Evolutionary conservation across 352 stramenopile species (phyloP), one percentile per base, ranked within the genome.

Genomic region (Globisporangium sylvaticum): DNA sequence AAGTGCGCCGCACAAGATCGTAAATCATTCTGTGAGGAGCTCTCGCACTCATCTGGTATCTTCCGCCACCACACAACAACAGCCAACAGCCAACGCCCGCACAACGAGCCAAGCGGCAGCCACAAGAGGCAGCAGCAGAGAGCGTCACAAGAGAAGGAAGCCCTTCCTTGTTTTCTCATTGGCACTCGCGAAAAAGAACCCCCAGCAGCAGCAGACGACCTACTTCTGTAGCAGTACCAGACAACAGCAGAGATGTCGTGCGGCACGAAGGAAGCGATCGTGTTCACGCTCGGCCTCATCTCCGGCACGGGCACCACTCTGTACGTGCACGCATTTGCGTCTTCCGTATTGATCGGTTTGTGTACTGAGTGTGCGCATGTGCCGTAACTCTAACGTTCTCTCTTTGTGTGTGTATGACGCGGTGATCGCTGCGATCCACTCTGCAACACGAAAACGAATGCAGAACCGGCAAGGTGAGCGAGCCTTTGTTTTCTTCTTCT

Each of bases 271-370:
- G 84, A 92, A 64, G 77, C 84, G 58, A 59, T 93, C 48, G 85
- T 95, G 60, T 95, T 95, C 63, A 74, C 72, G 58, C 80, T 95
- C 65, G 87, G 87, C 7, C 77, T 95, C 27, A 66, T 95, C 75
- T 93, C 87, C 9, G 87, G 87, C 76, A 95, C 87, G 18, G 85
- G 87, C 70, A 94, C 85, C 29, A 95, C 87, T 25, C 67, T 95
- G 87, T 94, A 85, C 62, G 84, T 65, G 18, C n/a, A n/a, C n/a
- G n/a, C 25, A 1, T 15, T 67, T 44, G 14, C 37, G 37, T 18
- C 0, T 29, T 15, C 15, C 3, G 2, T 20, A 32, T 32, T 25
- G 24, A 4, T 24, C 56, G 12, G n/a, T 4, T 20, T 15, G 25
- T 6, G n/a, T 31, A 27, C 6, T 39, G 24, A 1, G 4, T 58